Evolutionary conservation across 176 grass and related monocot species (phyloP), one percentile per base, ranked within the genome.

Genomic region (Aegilops sharonensis): DNA sequence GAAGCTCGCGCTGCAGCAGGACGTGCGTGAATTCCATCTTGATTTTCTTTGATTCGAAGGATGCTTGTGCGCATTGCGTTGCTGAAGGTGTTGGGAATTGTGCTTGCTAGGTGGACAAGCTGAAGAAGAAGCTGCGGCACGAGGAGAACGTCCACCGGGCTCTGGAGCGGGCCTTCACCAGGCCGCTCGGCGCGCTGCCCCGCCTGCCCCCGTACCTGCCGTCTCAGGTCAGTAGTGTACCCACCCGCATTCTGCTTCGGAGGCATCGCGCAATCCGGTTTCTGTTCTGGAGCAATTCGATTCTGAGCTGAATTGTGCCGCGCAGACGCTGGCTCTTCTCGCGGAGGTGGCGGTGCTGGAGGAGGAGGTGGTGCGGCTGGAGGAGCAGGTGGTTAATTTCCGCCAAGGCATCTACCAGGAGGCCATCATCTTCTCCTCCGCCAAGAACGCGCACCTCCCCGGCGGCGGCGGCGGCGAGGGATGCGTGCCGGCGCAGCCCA

Each of bases 121-220:
- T 99, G 3, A 96, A 86, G 87, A 99, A 94, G 89, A 94, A 99
- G 91, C 92, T 99, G 36, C 83, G 92, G 20, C 92, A 97, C 80
- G 97, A 99, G 83, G 97, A 99, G 89, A 99, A 94, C 87, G 90
- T 99, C 70, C 97, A 99, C 86, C 93, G 97, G 79, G 97, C 97
- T 78, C 85, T 99, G 37, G 97, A 94, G 80, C 72, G 97, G 77
- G 97, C 97, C 25, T 97, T 99, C 86, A 99, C 97, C 56, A 81
- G 97, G 85, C 94, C 97, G 63, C 90, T 96, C 32, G 97, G 97
- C 31, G 97, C 92, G 11, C 92, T 99, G 71, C 97, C 97, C 91
- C 97, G 97, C 17, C 94, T 99, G 71, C 94, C 97, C 11, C 97
- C 97, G 17, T 99, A 94, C 24, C 91, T 99, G 6, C 94, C 97